A percentile compares a stretch with the other conserved stretches of the same genome.
Evolutionary conservation across 257 asterid species (phyloP).

Genomic region (Solanum pinnatisectum): DNA sequence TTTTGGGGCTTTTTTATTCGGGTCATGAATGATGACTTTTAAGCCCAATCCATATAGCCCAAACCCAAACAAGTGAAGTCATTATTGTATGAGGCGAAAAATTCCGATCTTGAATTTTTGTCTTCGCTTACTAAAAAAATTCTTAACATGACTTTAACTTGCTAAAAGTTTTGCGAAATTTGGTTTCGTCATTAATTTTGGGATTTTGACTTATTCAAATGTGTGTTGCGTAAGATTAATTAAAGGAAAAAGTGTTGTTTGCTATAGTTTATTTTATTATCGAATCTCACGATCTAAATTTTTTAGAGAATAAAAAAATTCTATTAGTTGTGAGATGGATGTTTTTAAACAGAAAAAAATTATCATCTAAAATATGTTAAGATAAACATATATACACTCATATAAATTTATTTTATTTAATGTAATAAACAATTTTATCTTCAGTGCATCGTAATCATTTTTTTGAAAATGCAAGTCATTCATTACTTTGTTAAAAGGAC

Average conservation of each 20-base stretch:
- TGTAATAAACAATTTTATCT: neutral
- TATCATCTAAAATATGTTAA: neutral
- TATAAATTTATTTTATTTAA: too few relatives aligned
- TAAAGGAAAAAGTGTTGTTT: too few relatives aligned
- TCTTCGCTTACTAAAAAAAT: rapidly evolving
- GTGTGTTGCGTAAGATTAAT: too few relatives aligned
- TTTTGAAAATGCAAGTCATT: neutral
- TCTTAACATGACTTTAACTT: neutral
- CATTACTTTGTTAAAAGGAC: neutral
- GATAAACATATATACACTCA: too few relatives aligned
- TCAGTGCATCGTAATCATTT: neutral
- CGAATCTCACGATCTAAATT: too few relatives aligned
- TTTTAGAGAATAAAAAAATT: too few relatives aligned
- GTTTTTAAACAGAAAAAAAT: too few relatives aligned
- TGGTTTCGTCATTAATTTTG: too few relatives aligned
- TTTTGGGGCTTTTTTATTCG: neutral
- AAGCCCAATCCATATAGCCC: neutral
- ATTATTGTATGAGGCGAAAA: too few relatives aligned
- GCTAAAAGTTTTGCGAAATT: neutral
- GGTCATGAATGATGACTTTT: neutral
- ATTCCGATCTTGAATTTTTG: neutral
- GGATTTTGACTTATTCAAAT: too few relatives aligned
- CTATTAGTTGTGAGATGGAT: too few relatives aligned
- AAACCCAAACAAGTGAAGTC: neutral
- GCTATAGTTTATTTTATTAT: too few relatives aligned